These are phyloP conservation scores for Phanerochaete carnosa DNA, from an alignment of 768 basidiomycete species.

Conservation along the genomic window DNA sequence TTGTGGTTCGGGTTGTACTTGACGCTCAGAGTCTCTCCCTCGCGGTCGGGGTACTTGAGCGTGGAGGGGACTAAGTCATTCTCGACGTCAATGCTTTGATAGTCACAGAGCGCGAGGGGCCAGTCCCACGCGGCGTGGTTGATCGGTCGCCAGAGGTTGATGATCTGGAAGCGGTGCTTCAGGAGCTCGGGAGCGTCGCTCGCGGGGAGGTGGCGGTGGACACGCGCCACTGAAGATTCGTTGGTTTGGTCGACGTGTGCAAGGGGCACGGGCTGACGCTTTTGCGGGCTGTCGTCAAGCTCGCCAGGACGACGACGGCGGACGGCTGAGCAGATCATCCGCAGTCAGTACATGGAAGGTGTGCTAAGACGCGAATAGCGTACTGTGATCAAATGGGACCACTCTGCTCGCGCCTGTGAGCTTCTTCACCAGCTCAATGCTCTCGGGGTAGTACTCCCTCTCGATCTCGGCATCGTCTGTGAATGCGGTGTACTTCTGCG, in stretches of 20 bases:
- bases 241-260: slow-evolving; percentile 48
- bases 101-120: slow-evolving; percentile 49
- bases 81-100: slow-evolving; percentile 34
- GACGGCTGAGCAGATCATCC: slow-evolving; percentile 30
- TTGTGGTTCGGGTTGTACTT: slow-evolving; percentile 35
- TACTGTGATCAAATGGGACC: slow-evolving; percentile 66
- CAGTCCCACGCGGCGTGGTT: slow-evolving; percentile 41
- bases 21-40: slow-evolving; percentile 42
- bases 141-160: slow-evolving; percentile 56
- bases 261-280: slow-evolving; percentile 39
- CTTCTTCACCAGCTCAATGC: slow-evolving; percentile 53
- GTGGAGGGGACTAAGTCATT: slow-evolving; percentile 36
- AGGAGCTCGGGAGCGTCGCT: slow-evolving; percentile 37
- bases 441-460: slow-evolving; percentile 59
- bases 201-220: slow-evolving; percentile 40
- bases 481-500: slow-evolving; percentile 47
- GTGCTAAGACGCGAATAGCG: slow-evolving; percentile 16
- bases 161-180: slow-evolving; percentile 46
- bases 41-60: slow-evolving; percentile 38
- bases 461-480: slow-evolving; percentile 47
- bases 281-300: slow-evolving; percentile 33
- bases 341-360: neutral
- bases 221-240: slow-evolving; percentile 36
- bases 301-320: slow-evolving; percentile 38
- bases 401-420: slow-evolving; percentile 57